Base-by-base conservation (phyloP, 345 rosid species). In the Moricandia arvensis region DNA sequence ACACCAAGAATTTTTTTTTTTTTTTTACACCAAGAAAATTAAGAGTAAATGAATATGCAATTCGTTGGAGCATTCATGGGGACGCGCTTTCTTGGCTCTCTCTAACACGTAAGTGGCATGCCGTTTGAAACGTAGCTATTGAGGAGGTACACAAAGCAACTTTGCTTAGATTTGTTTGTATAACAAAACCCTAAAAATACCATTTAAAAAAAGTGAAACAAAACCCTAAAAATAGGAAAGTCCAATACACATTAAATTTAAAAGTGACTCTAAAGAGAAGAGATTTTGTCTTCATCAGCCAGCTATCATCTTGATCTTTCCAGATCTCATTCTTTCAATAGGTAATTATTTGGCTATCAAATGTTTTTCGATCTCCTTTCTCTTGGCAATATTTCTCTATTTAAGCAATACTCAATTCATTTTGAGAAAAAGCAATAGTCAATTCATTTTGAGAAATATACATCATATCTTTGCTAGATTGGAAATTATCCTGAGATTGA, bases 101-200 rank as follows among this genome's bases (percentile, higher is more conserved):
- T 45, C 47, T 16, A 68, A 68, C 75, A 76, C 80, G 75, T 63
- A 63, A 76, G 53, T 43, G 66, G n/a, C 80, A 76, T 55, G 66
- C 66, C 80, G 61, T 70, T 31, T 64, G 16, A 70, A 27, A 68
- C 79, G 79, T 68, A 35, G 38, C 68, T 60, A 26, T 59, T 15
- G 3, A 34, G 26, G 55, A 57, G 61, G 61, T 26, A 11, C 13
- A 45, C 79, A 67, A 67, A 59, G 38, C 31, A 75, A 67, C 15
- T 68, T 60, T 7, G 6, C 26, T 30, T 13, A 30, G 29, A 75
- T 59, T 11, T 76, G 60, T 33, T 63, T 69, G 59, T 63, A 5
- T 54, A 63, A 63, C 59, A 15, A 63, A 63, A 54, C 70, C 49
- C 59, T 69, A 62, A 76, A 62, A 76, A 53, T 53, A 75, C 27